These are phyloP conservation scores for Paramarasmius palmivorus DNA, from an alignment of 1,284 basidiomycete genomes.

Conservation along the genomic window DNA sequence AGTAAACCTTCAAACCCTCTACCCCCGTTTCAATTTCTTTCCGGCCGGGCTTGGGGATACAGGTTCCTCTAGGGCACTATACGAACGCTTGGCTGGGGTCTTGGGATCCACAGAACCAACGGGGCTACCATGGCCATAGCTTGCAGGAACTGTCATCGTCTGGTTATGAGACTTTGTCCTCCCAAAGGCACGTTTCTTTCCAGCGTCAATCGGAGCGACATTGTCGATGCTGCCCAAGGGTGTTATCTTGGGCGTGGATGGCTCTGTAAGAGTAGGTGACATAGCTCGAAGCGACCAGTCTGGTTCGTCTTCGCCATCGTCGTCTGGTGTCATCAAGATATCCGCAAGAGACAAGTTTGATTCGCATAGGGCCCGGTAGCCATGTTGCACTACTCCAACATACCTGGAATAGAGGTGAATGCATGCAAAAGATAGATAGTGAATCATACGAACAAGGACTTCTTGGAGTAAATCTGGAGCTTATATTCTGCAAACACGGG, in stretches of 20 bases:
- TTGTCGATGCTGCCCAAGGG: neutral
- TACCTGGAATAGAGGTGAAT: slow-evolving; percentile 29
- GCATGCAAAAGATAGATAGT: neutral
- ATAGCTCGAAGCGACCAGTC: neutral
- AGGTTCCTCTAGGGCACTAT: neutral
- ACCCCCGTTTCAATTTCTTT: neutral
- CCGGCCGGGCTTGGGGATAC: neutral
- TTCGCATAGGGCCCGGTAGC: slow-evolving; percentile 52
- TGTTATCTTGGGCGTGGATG: neutral
- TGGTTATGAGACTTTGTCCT: neutral
- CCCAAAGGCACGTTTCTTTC: neutral
- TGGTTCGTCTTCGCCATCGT: neutral
- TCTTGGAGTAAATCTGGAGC: slow-evolving; percentile 66
- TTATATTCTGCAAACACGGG: slow-evolving; percentile 61
- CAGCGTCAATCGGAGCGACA: neutral
- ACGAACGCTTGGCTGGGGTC: neutral
- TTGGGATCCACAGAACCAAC: neutral
- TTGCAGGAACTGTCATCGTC: neutral
- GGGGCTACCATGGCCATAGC: neutral
- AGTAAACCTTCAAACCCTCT: neutral
- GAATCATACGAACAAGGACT: slow-evolving; percentile 39
- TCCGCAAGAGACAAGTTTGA: neutral
- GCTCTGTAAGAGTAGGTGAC: slow-evolving; percentile 4
- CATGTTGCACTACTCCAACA: slow-evolving; percentile 63
- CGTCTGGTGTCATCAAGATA: neutral